Evolutionary conservation across 2,329 filamentous ascomycete genomes (phyloP).

Genomic region (Pestalotiopsis sp.): DNA sequence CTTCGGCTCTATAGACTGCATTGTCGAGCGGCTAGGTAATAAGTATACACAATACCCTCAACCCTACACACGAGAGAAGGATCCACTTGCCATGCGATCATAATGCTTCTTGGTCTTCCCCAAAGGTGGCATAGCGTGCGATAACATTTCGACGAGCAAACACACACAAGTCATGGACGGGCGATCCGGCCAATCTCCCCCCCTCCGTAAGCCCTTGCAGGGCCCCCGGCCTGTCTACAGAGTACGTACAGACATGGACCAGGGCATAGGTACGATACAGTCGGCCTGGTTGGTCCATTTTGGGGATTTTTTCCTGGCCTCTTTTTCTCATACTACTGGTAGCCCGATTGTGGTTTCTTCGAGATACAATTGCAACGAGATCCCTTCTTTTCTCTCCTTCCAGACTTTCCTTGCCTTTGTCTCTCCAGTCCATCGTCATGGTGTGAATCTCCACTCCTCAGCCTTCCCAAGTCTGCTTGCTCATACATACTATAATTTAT

Average conservation of each 20-base stretch:
- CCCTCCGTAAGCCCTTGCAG: slow-evolving; percentile 1
- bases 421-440: neutral
- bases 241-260: neutral
- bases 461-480: too few species aligned
- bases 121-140: neutral
- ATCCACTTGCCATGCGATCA: slow-evolving; percentile 10
- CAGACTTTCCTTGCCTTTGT: neutral
- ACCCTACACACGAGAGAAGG: neutral
- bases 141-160: neutral
- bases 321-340: too few species aligned
- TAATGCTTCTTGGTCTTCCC: neutral
- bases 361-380: neutral
- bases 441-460: neutral
- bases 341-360: neutral
- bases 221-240: neutral
- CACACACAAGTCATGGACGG: neutral
- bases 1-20: too few species aligned
- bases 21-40: too few species aligned
- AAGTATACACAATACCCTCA: neutral
- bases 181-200: slow-evolving; percentile 1
- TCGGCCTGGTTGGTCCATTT: neutral
- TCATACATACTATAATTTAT: too few species aligned
- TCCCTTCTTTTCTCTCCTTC: neutral
- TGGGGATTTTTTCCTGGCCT: neutral
- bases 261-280: neutral